Evolutionary conservation across 768 basidiomycete genomes (phyloP).

Genomic region (Podaxis rugospora): DNA sequence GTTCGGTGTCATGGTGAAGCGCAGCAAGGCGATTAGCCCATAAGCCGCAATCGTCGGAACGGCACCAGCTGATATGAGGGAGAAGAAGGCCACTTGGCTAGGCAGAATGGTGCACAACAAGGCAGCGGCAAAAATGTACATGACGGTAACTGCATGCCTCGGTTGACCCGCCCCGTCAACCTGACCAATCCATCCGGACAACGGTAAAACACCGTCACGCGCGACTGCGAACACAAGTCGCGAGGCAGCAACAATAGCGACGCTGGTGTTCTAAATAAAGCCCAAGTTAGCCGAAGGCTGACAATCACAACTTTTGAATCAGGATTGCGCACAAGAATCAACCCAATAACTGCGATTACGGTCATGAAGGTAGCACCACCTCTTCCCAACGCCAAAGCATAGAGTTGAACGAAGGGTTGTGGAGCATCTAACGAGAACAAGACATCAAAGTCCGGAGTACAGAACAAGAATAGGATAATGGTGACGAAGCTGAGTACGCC

Average conservation of each 20-base stretch:
- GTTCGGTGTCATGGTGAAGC: constrained; percentile 74
- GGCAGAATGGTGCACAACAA: constrained; percentile 87
- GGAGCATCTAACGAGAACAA: constrained; percentile 77
- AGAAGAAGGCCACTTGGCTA: constrained; percentile 89
- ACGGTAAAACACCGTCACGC: constrained; percentile 87
- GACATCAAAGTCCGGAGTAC: constrained; percentile 72
- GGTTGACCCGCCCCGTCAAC: constrained; percentile 74
- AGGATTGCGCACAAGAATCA: constrained; percentile 61
- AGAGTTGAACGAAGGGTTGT: constrained; percentile 89
- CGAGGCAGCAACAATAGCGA: constrained; percentile 85
- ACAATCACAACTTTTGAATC: neutral
- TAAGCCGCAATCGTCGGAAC: constrained; percentile 89
- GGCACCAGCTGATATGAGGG: constrained; percentile 80
- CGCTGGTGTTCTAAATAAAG: constrained; percentile 69
- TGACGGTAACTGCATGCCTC: constrained; percentile 81
- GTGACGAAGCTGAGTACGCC: constrained; percentile 77
- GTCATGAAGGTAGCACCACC: constrained; percentile 87
- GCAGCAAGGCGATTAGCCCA: constrained; percentile 72
- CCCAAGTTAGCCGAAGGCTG: neutral
- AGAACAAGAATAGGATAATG: constrained; percentile 79
- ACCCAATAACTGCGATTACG: constrained; percentile 73
- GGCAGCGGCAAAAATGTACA: constrained; percentile 69
- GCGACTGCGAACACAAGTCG: constrained; percentile 89
- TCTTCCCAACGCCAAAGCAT: constrained; percentile 77
- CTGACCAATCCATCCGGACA: constrained; percentile 77